phyloP scores from a whole-genome alignment of 306 rosid genomes.

The Acmispon strigosus region DNA sequence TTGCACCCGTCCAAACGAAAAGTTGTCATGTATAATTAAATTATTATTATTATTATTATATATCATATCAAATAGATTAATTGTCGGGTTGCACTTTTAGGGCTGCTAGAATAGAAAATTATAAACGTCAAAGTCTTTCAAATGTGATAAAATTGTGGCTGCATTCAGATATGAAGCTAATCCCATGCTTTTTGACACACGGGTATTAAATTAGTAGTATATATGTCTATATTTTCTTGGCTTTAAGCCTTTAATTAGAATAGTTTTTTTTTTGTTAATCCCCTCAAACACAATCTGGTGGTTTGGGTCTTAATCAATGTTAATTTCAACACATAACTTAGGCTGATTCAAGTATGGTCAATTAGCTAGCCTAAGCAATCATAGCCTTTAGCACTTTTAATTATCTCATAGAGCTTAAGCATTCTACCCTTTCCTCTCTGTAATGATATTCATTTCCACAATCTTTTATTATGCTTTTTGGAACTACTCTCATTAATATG shows the following conservation, averaged over 20 bases:
- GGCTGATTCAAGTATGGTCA: constrained; percentile 1
- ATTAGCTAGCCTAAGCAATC: neutral
- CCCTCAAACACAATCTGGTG: constrained; percentile 1
- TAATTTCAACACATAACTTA: neutral
- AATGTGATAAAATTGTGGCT: constrained; percentile 26
- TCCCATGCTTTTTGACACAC: neutral
- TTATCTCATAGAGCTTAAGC: neutral
- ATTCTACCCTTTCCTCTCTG: constrained; percentile 18
- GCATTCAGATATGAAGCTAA: neutral
- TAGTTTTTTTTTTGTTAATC: constrained; percentile 4
- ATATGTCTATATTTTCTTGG: too few relatives aligned
- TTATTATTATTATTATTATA: neutral
- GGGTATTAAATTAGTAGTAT: neutral
- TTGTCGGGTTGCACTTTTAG: constrained; percentile 25
- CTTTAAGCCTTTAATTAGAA: too few relatives aligned
- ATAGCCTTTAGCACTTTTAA: constrained; percentile 15
- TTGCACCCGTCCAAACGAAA: neutral
- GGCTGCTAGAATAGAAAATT: constrained; percentile 36
- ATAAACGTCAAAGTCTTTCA: constrained; percentile 30
- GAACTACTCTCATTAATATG: neutral
- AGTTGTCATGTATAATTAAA: neutral
- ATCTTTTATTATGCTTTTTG: constrained; percentile 18
- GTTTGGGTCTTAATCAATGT: constrained; percentile 7
- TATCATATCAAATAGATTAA: constrained; percentile 11
- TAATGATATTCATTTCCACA: constrained; percentile 29